A percentile compares a stretch with the other conserved stretches of the same genome.
Evolutionary conservation across 306 rosid genomes (phyloP).

Genomic region (Fragaria nilgerrensis): DNA sequence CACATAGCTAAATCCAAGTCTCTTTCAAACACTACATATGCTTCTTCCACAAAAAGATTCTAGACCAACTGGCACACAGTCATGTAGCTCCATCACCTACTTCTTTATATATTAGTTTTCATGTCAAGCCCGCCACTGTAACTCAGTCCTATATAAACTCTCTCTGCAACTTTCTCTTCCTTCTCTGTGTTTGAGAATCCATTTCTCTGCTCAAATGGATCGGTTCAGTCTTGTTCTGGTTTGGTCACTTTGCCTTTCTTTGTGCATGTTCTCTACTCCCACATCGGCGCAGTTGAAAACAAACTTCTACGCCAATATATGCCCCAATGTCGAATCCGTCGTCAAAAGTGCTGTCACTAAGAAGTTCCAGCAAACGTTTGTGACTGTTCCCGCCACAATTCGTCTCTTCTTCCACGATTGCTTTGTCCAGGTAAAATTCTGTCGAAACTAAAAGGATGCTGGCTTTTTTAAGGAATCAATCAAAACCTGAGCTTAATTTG

Average conservation of each 20-base stretch:
- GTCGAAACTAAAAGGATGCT: neutral
- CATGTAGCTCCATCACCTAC: neutral
- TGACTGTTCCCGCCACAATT: constrained; percentile 77
- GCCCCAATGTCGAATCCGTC: constrained; percentile 74
- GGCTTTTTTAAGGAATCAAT: neutral
- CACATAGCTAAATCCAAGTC: constrained; percentile 19
- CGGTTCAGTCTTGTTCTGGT: constrained; percentile 28
- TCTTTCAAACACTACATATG: constrained; percentile 24
- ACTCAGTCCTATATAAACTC: neutral
- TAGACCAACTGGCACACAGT: neutral
- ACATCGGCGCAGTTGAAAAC: constrained; percentile 54
- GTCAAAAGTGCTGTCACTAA: constrained; percentile 57
- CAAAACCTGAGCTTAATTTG: neutral
- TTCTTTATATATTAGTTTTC: neutral
- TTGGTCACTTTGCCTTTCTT: constrained; percentile 38
- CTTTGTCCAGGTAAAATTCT: constrained; percentile 55
- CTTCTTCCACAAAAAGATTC: constrained; percentile 3
- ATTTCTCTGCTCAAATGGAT: constrained; percentile 40
- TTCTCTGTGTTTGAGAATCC: neutral
- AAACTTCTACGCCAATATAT: constrained; percentile 58
- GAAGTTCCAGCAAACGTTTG: constrained; percentile 77
- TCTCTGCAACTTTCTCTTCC: neutral
- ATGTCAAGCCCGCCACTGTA: neutral
- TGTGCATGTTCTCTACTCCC: constrained; percentile 36
- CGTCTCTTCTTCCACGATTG: constrained; percentile 98